Percentiles rank a stretch among this genome's conserved stretches.
These are phyloP conservation scores for Pseudoperonospora humuli DNA, from an alignment of 352 stramenopile genomes.

Conservation along the genomic window DNA sequence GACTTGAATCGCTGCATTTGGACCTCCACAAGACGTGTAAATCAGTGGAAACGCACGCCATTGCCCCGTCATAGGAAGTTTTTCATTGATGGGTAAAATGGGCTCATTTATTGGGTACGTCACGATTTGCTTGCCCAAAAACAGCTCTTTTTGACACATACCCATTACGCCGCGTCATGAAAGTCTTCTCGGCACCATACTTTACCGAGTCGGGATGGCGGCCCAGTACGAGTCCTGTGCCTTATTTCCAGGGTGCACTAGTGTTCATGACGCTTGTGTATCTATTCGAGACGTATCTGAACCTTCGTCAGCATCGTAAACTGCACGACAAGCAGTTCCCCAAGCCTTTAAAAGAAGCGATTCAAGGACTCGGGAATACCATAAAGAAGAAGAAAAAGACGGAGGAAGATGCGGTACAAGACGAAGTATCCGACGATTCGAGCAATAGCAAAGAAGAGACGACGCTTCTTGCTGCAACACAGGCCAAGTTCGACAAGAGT, in stretches of 20 bases:
- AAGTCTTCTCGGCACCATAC: conserved; percentile 26
- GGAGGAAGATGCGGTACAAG: conserved; percentile 3
- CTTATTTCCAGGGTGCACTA: conserved; percentile 73
- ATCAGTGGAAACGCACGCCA: conserved; percentile 45
- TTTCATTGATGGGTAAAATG: conserved; percentile 12
- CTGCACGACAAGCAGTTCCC: conserved; percentile 79
- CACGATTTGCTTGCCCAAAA: not conserved
- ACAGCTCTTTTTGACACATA: not conserved
- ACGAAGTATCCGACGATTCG: conserved; percentile 21
- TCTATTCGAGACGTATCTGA: conserved; percentile 89
- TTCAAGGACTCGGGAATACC: conserved; percentile 35
- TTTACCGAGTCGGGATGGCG: conserved; percentile 56
- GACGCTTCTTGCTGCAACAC: conserved; percentile 79
- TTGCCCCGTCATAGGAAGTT: conserved; percentile 6
- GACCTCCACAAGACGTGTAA: conserved; percentile 1
- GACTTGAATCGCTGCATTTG: conserved; percentile 5
- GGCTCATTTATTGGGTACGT: not conserved
- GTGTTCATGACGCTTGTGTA: conserved; percentile 89
- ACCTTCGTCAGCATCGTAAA: conserved; percentile 86
- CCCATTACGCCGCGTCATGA: conserved; percentile 4
- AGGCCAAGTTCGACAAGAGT: conserved; percentile 89
- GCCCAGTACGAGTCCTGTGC: conserved; percentile 25
- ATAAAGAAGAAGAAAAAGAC: conserved; percentile 3
- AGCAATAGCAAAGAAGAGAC: conserved; percentile 11
- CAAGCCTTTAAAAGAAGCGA: conserved; percentile 38